Conservation (phyloP, 2,329 filamentous ascomycete genomes). For the Talaromyces sp. region DNA sequence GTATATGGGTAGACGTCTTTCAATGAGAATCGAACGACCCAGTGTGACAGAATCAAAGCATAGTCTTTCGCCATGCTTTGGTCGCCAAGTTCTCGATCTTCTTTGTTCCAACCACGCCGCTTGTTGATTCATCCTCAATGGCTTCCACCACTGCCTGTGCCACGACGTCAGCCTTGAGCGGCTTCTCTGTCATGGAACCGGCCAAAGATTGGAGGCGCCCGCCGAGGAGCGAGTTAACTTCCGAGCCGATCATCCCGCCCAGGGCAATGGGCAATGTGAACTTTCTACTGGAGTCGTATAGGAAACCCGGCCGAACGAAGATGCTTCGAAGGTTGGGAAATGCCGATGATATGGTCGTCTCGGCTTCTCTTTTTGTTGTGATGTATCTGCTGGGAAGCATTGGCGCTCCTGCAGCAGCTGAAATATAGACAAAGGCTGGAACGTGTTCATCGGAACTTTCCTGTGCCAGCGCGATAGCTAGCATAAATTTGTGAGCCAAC, state of each 20-base stretch:
- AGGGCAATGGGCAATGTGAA: conserved; percentile 83
- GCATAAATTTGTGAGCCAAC: conserved; percentile 19
- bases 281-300: conserved; percentile 78
- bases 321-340: conserved; percentile 73
- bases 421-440: conserved; percentile 77
- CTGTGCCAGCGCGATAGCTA: conserved; percentile 74
- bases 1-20: background rate
- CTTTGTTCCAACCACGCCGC: conserved; percentile 70
- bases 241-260: conserved; percentile 65
- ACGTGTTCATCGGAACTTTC: conserved; percentile 64
- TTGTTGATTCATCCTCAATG: conserved; percentile 65
- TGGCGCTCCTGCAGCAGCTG: conserved; percentile 79
- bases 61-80: conserved; percentile 81
- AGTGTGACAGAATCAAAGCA: conserved; percentile 57
- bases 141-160: conserved; percentile 88
- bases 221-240: conserved; percentile 72
- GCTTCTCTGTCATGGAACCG: conserved; percentile 78
- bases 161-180: conserved; percentile 79
- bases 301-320: conserved; percentile 79
- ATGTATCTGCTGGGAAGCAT: conserved; percentile 83
- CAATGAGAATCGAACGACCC: background rate
- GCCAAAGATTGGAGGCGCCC: conserved; percentile 73
- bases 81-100: conserved; percentile 77
- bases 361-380: conserved; percentile 84
- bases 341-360: conserved; percentile 64